A percentile compares a stretch with the other conserved stretches of the same genome.
These are phyloP conservation scores for Leccinum sublutescens DNA, from an alignment of 768 basidiomycete species.

Conservation along the genomic window DNA sequence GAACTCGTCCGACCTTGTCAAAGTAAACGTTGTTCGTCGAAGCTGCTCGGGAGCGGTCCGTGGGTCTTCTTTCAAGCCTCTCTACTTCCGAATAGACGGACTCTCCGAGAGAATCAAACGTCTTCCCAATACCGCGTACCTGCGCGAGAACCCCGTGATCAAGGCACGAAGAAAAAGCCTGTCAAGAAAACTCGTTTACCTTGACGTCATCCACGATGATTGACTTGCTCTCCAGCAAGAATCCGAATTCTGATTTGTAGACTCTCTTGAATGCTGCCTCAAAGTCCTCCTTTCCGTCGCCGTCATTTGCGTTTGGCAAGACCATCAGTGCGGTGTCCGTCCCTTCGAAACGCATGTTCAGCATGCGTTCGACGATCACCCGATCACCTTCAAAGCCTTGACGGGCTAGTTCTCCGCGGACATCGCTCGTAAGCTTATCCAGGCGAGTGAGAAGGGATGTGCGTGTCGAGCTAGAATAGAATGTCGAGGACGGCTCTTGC, in stretches of 20 bases:
- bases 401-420: constrained; percentile 60
- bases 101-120: constrained; percentile 75
- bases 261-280: constrained; percentile 74
- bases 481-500: constrained; percentile 86
- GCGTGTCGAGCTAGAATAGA: constrained; percentile 63
- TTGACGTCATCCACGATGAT: constrained; percentile 92
- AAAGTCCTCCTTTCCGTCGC: constrained; percentile 67
- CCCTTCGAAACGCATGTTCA: constrained; percentile 92
- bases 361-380: constrained; percentile 76
- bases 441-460: constrained; percentile 59
- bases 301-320: constrained; percentile 48
- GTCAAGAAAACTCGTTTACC: constrained; percentile 35
- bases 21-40: constrained; percentile 74
- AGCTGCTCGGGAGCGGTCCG: constrained; percentile 45
- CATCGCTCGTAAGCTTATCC: constrained; percentile 63
- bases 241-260: constrained; percentile 89
- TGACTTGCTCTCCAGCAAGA: constrained; percentile 79
- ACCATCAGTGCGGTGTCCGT: constrained; percentile 94
- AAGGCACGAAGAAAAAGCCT: not conserved
- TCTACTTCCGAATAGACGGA: constrained; percentile 77
- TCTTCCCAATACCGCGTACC: constrained; percentile 90
- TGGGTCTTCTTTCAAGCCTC: constrained; percentile 42
- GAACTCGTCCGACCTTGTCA: constrained; percentile 71
- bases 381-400: constrained; percentile 80
- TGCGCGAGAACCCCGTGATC: constrained; percentile 23